Evolutionary conservation across 345 rosid species (phyloP).

Genomic region (Fremontodendron californicum): DNA sequence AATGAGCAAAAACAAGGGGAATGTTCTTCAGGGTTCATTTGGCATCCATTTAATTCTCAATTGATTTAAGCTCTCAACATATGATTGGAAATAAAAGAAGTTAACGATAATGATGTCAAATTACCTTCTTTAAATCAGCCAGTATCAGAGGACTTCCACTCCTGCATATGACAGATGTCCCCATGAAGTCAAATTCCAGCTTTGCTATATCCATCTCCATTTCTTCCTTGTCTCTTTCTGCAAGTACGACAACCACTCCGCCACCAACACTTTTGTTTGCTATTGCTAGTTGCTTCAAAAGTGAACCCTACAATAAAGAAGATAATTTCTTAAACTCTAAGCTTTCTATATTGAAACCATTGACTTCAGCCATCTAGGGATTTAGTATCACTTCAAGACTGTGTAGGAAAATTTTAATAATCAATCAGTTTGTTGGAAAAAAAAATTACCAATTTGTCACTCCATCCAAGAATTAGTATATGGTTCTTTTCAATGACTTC

Average conservation of each 20-base stretch:
- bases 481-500: constrained; percentile 91
- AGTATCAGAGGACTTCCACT: constrained; percentile 89
- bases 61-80: not conserved
- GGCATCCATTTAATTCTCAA: not conserved
- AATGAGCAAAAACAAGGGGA: not conserved
- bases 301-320: constrained; percentile 62
- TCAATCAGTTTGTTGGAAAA: constrained; percentile 1
- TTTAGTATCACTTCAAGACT: not conserved
- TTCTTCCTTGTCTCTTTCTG: constrained; percentile 93
- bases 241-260: constrained; percentile 78
- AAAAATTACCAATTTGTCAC: constrained; percentile 74
- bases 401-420: not conserved
- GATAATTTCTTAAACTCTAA: not conserved
- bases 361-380: not conserved
- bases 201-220: constrained; percentile 88
- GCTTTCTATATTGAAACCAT: not conserved
- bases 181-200: constrained; percentile 88
- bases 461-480: constrained; percentile 90
- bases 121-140: constrained; percentile 83
- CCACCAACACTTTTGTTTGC: constrained; percentile 94
- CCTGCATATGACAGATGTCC: constrained; percentile 87
- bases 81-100: not conserved
- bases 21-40: not conserved
- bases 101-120: not conserved
- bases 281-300: constrained; percentile 85